Conservation (phyloP, 495 filamentous ascomycete genomes). For the Tuber borchii region DNA sequence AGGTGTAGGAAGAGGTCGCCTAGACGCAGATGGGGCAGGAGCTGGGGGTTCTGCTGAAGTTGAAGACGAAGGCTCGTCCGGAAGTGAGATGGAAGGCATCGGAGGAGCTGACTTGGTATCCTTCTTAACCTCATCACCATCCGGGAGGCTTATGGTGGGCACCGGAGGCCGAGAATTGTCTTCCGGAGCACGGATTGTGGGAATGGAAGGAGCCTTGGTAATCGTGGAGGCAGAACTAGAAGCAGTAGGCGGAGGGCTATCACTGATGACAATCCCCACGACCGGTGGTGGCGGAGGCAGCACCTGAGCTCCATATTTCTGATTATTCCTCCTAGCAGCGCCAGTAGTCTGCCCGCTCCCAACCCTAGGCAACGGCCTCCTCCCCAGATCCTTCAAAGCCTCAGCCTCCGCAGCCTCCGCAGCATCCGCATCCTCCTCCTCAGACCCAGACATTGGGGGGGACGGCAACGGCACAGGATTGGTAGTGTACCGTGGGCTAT, state of each 20-base stretch:
- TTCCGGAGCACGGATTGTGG: constrained; percentile 47
- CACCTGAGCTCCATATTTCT: constrained; percentile 37
- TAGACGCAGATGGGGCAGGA: constrained; percentile 30
- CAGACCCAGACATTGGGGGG: constrained; percentile 39
- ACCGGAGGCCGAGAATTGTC: constrained; percentile 41
- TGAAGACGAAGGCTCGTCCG: constrained; percentile 46
- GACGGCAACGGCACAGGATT: constrained; percentile 39
- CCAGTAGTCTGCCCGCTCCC: constrained; percentile 14
- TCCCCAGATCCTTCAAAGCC: constrained; percentile 37
- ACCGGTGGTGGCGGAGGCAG: constrained; percentile 41
- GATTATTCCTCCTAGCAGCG: constrained; percentile 29
- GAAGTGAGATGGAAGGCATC: constrained; percentile 44
- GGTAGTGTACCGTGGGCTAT: constrained; percentile 38
- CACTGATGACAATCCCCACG: constrained; percentile 45
- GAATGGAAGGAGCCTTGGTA: constrained; percentile 29
- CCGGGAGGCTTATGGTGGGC: constrained; percentile 43
- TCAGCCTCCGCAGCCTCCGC: constrained; percentile 40
- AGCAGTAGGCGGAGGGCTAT: constrained; percentile 31
- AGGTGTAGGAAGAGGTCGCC: constrained; percentile 41
- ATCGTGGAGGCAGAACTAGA: constrained; percentile 19
- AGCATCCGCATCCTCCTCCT: constrained; percentile 39
- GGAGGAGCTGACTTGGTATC: constrained; percentile 40
- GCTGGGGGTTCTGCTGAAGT: constrained; percentile 42
- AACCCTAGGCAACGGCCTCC: constrained; percentile 34
- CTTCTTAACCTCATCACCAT: constrained; percentile 31